These are phyloP conservation scores for Naganishia vishniacii DNA, from an alignment of 768 basidiomycete species.

Conservation along the genomic window DNA sequence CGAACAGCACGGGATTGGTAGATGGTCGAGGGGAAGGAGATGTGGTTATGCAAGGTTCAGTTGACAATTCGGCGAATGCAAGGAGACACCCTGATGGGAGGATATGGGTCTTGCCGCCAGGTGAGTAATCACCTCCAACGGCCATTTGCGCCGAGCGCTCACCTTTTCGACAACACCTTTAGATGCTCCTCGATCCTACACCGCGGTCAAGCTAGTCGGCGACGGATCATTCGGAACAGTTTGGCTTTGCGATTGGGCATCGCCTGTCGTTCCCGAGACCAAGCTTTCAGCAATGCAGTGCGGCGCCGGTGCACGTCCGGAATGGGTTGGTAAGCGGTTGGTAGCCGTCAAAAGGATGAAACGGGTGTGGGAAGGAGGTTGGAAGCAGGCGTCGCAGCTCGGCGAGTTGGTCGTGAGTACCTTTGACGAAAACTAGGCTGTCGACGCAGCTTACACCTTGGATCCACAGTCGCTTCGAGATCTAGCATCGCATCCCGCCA, in stretches of 20 bases:
- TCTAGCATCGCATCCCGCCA: slow-evolving; percentile 91
- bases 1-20: background rate
- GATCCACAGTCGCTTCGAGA: slow-evolving; percentile 73
- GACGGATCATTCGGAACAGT: slow-evolving; percentile 99
- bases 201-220: slow-evolving; percentile 90
- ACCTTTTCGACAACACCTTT: background rate
- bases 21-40: slow-evolving; percentile 11
- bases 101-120: slow-evolving; percentile 26
- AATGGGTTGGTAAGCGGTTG: slow-evolving; percentile 88
- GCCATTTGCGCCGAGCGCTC: no score
- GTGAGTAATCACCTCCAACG: slow-evolving; percentile 14
- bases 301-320: slow-evolving; percentile 81
- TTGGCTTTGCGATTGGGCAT: slow-evolving; percentile 99
- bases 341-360: slow-evolving; percentile 99
- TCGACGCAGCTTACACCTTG: background rate
- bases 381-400: slow-evolving; percentile 91
- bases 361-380: slow-evolving; percentile 93
- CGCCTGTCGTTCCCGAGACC: slow-evolving; percentile 82
- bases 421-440: background rate
- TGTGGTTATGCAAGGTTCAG: slow-evolving; percentile 6
- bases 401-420: slow-evolving; percentile 66
- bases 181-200: slow-evolving; percentile 85
- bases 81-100: slow-evolving; percentile 20
- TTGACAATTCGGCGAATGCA: background rate
- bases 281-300: slow-evolving; percentile 92